Evolutionary conservation across 495 filamentous ascomycete species (phyloP).

Genomic region (Hypoxylon trugodes): DNA sequence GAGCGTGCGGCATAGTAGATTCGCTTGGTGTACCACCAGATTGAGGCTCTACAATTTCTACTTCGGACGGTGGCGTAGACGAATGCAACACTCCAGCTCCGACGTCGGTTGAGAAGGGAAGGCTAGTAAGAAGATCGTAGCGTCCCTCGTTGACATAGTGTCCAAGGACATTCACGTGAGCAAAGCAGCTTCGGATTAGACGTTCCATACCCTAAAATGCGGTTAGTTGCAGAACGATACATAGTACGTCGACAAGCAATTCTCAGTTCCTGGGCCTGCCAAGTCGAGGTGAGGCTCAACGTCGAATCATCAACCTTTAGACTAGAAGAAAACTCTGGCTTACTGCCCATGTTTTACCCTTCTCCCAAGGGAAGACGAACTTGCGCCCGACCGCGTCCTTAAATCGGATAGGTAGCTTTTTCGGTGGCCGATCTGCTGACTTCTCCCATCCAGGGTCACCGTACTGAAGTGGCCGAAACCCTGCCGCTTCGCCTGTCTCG

Average conservation of each 20-base stretch:
- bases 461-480: conserved; percentile 20
- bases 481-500: conserved; percentile 1
- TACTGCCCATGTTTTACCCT: conserved; percentile 72
- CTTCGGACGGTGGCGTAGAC: not conserved
- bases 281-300: not conserved
- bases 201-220: conserved; percentile 62
- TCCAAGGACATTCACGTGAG: conserved; percentile 57
- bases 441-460: conserved; percentile 38
- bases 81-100: conserved; percentile 6
- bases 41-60: not conserved
- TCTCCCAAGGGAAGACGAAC: conserved; percentile 69
- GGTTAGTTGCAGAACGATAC: not conserved
- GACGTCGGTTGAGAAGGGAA: conserved; percentile 21
- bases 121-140: conserved; percentile 57
- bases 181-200: conserved; percentile 58
- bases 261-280: no score
- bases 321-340: conserved; percentile 29
- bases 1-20: conserved; percentile 5
- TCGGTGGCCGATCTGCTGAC: conserved; percentile 38
- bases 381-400: conserved; percentile 72
- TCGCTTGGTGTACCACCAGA: not conserved
- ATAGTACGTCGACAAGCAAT: no score
- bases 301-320: not conserved
- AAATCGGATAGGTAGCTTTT: conserved; percentile 67
- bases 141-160: conserved; percentile 57